Evolutionary conservation across 2,329 filamentous ascomycete genomes (phyloP).

Genomic region (Scopulariopsis brevicaulis): DNA sequence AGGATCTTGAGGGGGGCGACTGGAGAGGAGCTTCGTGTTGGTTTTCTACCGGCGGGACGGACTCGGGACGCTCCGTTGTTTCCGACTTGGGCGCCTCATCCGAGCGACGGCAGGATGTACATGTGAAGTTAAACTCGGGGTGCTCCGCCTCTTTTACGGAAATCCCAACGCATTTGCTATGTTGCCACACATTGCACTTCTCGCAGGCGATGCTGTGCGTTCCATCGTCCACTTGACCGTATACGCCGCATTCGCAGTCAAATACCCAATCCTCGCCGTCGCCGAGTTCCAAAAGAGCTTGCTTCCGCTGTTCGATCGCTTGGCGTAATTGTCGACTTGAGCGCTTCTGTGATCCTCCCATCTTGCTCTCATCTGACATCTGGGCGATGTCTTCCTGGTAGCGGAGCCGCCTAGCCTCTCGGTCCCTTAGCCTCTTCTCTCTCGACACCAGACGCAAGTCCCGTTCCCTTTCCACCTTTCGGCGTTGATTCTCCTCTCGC

Average conservation of each 20-base stretch:
- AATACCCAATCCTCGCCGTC: slow-evolving; percentile 90
- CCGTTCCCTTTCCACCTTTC: slow-evolving; percentile 57
- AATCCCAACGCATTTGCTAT: slow-evolving; percentile 83
- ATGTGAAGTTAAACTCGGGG: slow-evolving; percentile 81
- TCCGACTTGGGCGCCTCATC: slow-evolving; percentile 19
- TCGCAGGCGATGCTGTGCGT: slow-evolving; percentile 92
- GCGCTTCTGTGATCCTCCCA: neutral
- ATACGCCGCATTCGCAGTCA: slow-evolving; percentile 82
- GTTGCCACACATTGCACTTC: slow-evolving; percentile 90
- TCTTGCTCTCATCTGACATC: slow-evolving; percentile 37
- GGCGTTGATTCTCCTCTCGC: slow-evolving; percentile 52
- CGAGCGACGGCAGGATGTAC: slow-evolving; percentile 57
- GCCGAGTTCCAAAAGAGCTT: slow-evolving; percentile 39
- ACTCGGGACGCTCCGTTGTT: neutral
- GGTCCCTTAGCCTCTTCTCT: slow-evolving; percentile 75
- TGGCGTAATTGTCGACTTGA: slow-evolving; percentile 44
- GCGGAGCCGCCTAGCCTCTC: slow-evolving; percentile 70
- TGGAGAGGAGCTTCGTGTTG: neutral
- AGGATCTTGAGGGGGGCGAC: neutral
- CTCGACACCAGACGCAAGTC: slow-evolving; percentile 72
- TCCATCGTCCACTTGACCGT: slow-evolving; percentile 90
- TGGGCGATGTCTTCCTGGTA: slow-evolving; percentile 76
- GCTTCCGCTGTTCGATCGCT: slow-evolving; percentile 69
- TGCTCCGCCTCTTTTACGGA: slow-evolving; percentile 68
- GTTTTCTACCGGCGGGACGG: neutral